Percentiles rank a stretch among this genome's conserved stretches.
Conservation (phyloP, 345 rosid species). For the Brassica incana region DNA sequence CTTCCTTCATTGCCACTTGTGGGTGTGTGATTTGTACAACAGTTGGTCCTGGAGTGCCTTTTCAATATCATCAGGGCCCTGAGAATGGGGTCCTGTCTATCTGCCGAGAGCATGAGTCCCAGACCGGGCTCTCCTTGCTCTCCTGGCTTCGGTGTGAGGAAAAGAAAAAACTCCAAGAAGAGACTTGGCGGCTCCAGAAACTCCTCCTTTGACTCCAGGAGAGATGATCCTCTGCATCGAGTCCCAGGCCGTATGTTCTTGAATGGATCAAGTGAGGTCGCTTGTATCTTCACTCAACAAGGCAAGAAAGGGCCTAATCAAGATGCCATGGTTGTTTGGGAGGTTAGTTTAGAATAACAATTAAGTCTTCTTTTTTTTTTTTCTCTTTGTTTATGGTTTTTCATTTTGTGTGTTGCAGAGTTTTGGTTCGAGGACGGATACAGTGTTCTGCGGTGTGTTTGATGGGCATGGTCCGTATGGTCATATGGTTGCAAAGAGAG, state of each 20-base stretch:
- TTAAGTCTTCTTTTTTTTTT: background rate
- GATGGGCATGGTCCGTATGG: conserved; percentile 99
- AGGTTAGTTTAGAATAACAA: conserved; percentile 50
- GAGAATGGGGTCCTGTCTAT: conserved; percentile 99
- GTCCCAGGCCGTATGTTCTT: conserved; percentile 78
- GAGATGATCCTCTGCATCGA: conserved; percentile 70
- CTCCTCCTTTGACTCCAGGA: conserved; percentile 60
- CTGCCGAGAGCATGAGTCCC: conserved; percentile 92
- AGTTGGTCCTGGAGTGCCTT: conserved; percentile 98
- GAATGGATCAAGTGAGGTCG: conserved; percentile 82
- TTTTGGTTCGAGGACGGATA: conserved; percentile 79
- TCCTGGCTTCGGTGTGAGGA: conserved; percentile 58
- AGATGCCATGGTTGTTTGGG: conserved; percentile 99
- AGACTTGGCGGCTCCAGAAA: conserved; percentile 58
- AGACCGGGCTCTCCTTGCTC: conserved; percentile 81
- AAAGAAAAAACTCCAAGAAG: conserved; percentile 65
- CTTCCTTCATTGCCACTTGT: conserved; percentile 29
- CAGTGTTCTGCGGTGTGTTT: conserved; percentile 92
- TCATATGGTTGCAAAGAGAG: conserved; percentile 94
- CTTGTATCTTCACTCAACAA: conserved; percentile 84
- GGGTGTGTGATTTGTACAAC: conserved; percentile 49
- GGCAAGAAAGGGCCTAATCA: conserved; percentile 98
- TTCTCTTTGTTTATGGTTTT: background rate
- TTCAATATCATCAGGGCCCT: conserved; percentile 96
- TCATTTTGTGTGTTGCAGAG: conserved; percentile 49